These are phyloP conservation scores for Chrysoporthe austroafricana DNA, from an alignment of 2,329 filamentous ascomycete genomes.

Conservation along the genomic window DNA sequence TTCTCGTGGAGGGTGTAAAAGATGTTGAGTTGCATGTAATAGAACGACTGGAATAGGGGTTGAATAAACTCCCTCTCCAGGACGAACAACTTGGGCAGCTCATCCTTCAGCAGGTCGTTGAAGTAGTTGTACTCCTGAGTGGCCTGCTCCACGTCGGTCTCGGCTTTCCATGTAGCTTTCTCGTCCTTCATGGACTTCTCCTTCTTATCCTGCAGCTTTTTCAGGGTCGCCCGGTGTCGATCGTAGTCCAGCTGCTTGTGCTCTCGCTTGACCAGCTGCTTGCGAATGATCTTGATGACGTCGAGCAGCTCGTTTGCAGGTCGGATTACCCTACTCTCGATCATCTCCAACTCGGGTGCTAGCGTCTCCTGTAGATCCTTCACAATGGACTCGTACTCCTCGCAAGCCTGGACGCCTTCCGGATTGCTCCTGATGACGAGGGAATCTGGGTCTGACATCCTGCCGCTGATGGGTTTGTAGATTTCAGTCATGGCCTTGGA, in stretches of 20 bases:
- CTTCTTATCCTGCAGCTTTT: slow-evolving; percentile 97
- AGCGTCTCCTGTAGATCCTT: slow-evolving; percentile 87
- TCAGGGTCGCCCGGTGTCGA: slow-evolving; percentile 77
- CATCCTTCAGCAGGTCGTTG: slow-evolving; percentile 95
- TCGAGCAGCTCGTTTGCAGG: slow-evolving; percentile 92
- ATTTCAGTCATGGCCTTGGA: slow-evolving; percentile 94
- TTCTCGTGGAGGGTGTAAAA: slow-evolving; percentile 98
- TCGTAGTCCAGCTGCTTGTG: slow-evolving; percentile 98
- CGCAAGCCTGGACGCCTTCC: slow-evolving; percentile 91
- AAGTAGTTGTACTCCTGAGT: slow-evolving; percentile 98
- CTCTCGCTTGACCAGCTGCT: slow-evolving; percentile 84
- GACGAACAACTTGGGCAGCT: slow-evolving; percentile 86
- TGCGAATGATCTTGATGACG: slow-evolving; percentile 93
- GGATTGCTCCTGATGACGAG: slow-evolving; percentile 82
- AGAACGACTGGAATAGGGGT: slow-evolving; percentile 97
- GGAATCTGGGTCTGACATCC: slow-evolving; percentile 89
- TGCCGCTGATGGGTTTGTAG: slow-evolving; percentile 97
- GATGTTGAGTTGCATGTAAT: slow-evolving; percentile 99
- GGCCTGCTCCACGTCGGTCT: slow-evolving; percentile 86
- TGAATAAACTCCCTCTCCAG: slow-evolving; percentile 95
- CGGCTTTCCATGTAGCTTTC: slow-evolving; percentile 94
- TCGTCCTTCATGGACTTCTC: slow-evolving; percentile 96
- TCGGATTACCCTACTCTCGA: slow-evolving; percentile 86
- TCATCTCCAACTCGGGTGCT: slow-evolving; percentile 94
- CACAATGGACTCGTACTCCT: slow-evolving; percentile 93